Evolutionary conservation across 495 filamentous ascomycete species (phyloP).

Genomic region (Usnea hakonensis): DNA sequence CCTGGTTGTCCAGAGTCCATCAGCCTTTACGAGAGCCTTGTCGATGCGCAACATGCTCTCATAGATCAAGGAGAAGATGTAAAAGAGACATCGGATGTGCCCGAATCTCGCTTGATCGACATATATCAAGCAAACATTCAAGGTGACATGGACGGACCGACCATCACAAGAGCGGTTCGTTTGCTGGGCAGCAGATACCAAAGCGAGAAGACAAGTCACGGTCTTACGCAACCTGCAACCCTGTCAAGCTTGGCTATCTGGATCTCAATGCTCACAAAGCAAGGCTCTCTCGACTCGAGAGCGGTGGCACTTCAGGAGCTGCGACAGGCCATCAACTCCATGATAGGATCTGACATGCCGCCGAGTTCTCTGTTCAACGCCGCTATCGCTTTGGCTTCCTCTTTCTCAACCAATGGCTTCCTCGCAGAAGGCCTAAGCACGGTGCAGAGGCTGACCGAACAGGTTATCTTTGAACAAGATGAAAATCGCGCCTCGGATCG

Average conservation of each 20-base stretch:
- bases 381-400: background rate
- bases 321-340: slow-evolving; percentile 39
- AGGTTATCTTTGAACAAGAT: background rate
- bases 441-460: background rate
- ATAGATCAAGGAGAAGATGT: background rate
- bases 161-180: slow-evolving; percentile 39
- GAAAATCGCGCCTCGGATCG: background rate
- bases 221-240: slow-evolving; percentile 45
- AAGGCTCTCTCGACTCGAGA: slow-evolving; percentile 37
- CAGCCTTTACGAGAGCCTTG: slow-evolving; percentile 45
- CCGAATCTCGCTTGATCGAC: slow-evolving; percentile 25
- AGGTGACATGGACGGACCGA: slow-evolving; percentile 35
- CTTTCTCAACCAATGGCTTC: background rate
- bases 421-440: background rate
- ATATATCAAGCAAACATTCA: slow-evolving; percentile 27
- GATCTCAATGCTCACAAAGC: slow-evolving; percentile 41
- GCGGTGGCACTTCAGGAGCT: slow-evolving; percentile 38
- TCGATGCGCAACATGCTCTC: too few relatives aligned
- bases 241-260: slow-evolving; percentile 46
- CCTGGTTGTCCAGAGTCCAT: slow-evolving; percentile 45
- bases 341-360: slow-evolving; percentile 17
- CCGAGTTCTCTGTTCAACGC: background rate
- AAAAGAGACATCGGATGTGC: background rate
- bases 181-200: slow-evolving; percentile 45
- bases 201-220: slow-evolving; percentile 40